Base-by-base conservation (phyloP, 495 filamentous ascomycete genomes). In the Neurospora cerealis region DNA sequence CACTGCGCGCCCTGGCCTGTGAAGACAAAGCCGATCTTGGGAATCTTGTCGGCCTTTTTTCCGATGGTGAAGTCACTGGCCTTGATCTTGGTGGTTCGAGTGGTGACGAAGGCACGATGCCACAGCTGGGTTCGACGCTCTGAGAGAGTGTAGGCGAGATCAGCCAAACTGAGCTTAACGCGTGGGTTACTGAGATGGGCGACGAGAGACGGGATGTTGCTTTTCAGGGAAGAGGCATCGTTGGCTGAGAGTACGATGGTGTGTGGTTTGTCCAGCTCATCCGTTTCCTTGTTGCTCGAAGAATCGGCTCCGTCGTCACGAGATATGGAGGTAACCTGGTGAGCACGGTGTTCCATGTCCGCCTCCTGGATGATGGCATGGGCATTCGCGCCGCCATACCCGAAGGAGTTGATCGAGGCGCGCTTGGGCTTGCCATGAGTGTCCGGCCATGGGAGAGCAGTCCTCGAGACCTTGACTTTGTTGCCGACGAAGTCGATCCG, bases 301-400 rank as follows among this genome's bases (percentile, higher is more conserved):
- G 0, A 19, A 46, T 0, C 21, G 17, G 0, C 19, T 4, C 24
- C n/a, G 21, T 73, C 15, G 3, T 7, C 2, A 8, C 38, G 11
- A 24, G 32, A 71, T 13, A 69, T 54, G 2, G 39, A 69, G 37
- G 11, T 48, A 2, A 44, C 41, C n/a, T 72, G 60, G 60, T 71
- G 32, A 34, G 28, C 5, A 2, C 15, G 70, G 5, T 15, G 41
- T 11, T 62, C 24, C 0, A 32, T 34, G 42, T 60, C 13, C 21
- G 72, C 39, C 19, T 73, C 39, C 41, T 89, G 86, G 0, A 90
- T 11, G 21, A 90, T 80, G 7, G 74, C 82, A 71, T 91, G 88
- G 4, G 85, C 85, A 72, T 89, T 89, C 17, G 84, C 77, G 4
- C 88, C 88, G 2, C 88, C 87, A 73, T 81, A 87, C 0, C 88